A percentile compares a stretch with the other conserved stretches of the same genome.
phyloP scores from a whole-genome alignment of 306 rosid genomes.

The Glycyrrhiza uralensis region DNA sequence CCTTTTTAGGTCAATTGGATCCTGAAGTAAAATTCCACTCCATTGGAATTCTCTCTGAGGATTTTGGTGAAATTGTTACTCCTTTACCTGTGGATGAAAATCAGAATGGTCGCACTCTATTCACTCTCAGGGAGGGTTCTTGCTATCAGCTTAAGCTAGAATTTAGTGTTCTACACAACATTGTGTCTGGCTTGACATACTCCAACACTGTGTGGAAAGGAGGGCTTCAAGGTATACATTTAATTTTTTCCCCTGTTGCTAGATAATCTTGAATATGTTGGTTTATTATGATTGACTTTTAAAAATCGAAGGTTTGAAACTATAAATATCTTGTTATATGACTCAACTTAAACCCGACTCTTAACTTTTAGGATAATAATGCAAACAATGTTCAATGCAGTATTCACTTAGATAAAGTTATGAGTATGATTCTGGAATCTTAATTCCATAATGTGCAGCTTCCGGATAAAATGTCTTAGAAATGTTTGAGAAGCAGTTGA shows the following conservation, averaged over 20 bases:
- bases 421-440: background rate
- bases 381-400: background rate
- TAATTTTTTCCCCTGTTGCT: background rate
- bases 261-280: background rate
- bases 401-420: background rate
- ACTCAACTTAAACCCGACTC: background rate
- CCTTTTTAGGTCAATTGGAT: conserved; percentile 56
- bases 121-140: conserved; percentile 75
- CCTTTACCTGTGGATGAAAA: conserved; percentile 59
- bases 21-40: conserved; percentile 92
- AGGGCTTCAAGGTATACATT: conserved; percentile 65
- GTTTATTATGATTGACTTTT: background rate
- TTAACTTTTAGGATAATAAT: background rate
- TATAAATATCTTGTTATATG: background rate
- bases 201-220: conserved; percentile 92
- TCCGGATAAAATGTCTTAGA: background rate
- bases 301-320: background rate
- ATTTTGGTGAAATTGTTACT: conserved; percentile 65
- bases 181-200: conserved; percentile 84
- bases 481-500: background rate
- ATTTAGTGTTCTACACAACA: conserved; percentile 84
- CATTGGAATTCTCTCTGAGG: conserved; percentile 70
- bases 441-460: background rate
- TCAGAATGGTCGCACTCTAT: conserved; percentile 44
- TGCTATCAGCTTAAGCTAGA: conserved; percentile 68